Evolutionary conservation across 331 rosid genomes (phyloP), one percentile per base, ranked within the genome.

Genomic region (Malus hybrid): DNA sequence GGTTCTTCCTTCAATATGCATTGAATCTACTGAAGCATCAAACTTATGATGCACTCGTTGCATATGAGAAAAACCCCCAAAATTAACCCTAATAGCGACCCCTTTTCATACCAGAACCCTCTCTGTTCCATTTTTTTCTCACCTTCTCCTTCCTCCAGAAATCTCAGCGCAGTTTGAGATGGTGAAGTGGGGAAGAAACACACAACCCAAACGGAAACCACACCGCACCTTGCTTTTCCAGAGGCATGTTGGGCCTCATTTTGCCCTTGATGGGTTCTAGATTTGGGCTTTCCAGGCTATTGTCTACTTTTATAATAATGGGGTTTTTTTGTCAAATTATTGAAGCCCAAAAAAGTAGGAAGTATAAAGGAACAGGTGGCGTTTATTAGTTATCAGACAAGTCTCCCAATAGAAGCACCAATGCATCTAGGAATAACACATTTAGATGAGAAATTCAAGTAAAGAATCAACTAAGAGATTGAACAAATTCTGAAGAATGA

Each of bases 1-100:
- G 44, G 0, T 39, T 39, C 44, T 39, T 39, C 44, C 44, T 39
- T 39, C 3, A 39, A 39, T 39, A 9, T 39, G 44, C 44, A 39
- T 39, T 9, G 0, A 39, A 39, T 39, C 44, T 39, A 39, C 44
- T 33, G 89, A 84, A 79, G 86, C 93, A 24, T 54, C 70, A 39
- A 73, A 78, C 61, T 60, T 2, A 64, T 12, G 79, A 80, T 60
- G 13, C 42, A 65, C 14, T 44, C 20, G 74, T 60, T 36, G 78
- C 78, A 73, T 4, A 78, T 3, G 55, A 64, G 63, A 10, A 79
- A 16, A 13, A 78, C 31, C 48, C 67, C 34, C 2, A 79, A 24
- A 3, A 71, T 15, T 31, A 77, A 69, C 76, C 80, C 77, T 54
- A 80, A 5, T 54, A 18, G 19, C 71, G 63, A 61, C 14, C 22